Percentiles rank a stretch among this genome's conserved stretches.
Evolutionary conservation across 176 grass and related monocot genomes (phyloP).

Genomic region (Juncus inflexus): DNA sequence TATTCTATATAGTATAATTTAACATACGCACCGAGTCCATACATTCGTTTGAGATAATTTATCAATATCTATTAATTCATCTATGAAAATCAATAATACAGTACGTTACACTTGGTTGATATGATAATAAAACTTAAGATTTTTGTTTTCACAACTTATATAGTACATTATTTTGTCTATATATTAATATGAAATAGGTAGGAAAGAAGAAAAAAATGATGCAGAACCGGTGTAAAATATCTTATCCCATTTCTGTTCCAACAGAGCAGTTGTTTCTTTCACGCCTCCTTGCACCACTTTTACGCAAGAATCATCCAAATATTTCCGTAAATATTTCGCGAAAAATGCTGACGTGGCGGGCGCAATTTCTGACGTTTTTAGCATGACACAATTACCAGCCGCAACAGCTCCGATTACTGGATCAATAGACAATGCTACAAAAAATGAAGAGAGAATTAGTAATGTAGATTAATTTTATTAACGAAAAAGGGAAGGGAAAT

Average conservation of each 20-base stretch:
- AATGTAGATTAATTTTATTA: too few species aligned
- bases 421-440: conserved; percentile 44
- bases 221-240: conserved; percentile 74
- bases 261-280: conserved; percentile 51
- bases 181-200: too few species aligned
- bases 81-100: not conserved
- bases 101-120: not conserved
- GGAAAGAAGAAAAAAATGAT: not conserved
- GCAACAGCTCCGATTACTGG: conserved; percentile 63
- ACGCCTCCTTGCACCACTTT: conserved; percentile 63
- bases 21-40: not conserved
- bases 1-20: not conserved
- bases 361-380: conserved; percentile 80
- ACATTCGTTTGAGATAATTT: not conserved
- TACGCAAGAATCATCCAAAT: conserved; percentile 55
- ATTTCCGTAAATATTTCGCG: conserved; percentile 41
- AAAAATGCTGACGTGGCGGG: conserved; percentile 57
- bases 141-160: not conserved
- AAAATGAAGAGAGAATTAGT: not conserved
- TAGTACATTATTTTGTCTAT: not conserved
- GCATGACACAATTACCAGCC: conserved; percentile 60
- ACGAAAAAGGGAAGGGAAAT: too few species aligned
- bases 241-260: conserved; percentile 87
- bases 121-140: not conserved
- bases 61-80: not conserved